These are phyloP conservation scores for Tricholoma hemisulphureum DNA, from an alignment of 768 basidiomycete genomes.

Conservation along the genomic window DNA sequence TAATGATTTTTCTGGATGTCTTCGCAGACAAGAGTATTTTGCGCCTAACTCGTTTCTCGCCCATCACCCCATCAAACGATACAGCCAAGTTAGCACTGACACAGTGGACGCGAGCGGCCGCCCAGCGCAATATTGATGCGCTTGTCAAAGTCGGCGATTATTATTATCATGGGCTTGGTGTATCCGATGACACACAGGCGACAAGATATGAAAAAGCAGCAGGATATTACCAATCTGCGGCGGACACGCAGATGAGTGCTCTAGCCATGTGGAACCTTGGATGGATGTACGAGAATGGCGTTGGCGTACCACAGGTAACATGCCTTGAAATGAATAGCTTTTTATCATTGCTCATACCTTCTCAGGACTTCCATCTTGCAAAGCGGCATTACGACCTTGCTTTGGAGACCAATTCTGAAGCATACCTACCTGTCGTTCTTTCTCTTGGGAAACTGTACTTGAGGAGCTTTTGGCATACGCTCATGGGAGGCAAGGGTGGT, in stretches of 20 bases:
- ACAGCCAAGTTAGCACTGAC: constrained; percentile 82
- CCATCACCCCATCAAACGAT: constrained; percentile 73
- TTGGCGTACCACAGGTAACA: constrained; percentile 81
- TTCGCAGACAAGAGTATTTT: constrained; percentile 65
- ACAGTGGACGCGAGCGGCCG: constrained; percentile 93
- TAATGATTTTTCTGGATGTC: not conserved
- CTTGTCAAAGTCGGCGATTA: constrained; percentile 98
- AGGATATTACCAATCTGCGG: constrained; percentile 91
- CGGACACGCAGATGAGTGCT: constrained; percentile 88
- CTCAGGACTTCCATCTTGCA: constrained; percentile 91
- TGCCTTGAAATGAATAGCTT: not conserved
- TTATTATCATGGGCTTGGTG: constrained; percentile 88
- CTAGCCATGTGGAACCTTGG: constrained; percentile 98
- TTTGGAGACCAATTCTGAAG: constrained; percentile 82
- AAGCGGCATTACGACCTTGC: constrained; percentile 95
- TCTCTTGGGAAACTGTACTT: constrained; percentile 81
- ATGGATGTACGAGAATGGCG: constrained; percentile 98
- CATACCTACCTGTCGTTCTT: constrained; percentile 82
- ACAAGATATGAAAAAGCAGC: constrained; percentile 85
- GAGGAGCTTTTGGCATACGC: constrained; percentile 80
- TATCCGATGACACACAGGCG: constrained; percentile 62
- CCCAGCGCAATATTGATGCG: constrained; percentile 93
- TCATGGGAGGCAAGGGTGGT: constrained; percentile 68
- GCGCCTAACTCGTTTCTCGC: constrained; percentile 65
- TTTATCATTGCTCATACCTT: not conserved